These are phyloP conservation scores for Chiua sp. DNA, from an alignment of 1,284 basidiomycete genomes.

Conservation along the genomic window DNA sequence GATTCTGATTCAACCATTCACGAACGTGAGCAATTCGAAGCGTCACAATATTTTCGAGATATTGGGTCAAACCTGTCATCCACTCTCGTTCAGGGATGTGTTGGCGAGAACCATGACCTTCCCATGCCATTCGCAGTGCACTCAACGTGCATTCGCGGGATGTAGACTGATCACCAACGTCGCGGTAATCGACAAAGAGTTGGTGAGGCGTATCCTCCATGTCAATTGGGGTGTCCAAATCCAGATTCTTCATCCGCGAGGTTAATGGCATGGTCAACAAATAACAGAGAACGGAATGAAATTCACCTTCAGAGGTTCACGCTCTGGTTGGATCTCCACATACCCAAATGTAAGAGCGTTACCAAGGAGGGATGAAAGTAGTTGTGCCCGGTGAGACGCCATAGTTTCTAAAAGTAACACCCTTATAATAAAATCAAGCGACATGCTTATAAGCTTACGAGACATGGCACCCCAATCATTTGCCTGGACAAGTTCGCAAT, in stretches of 20 bases:
- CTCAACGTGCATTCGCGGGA: conserved; percentile 38
- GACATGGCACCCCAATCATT: conserved; percentile 69
- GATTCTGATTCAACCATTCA: conserved; percentile 55
- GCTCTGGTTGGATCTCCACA: conserved; percentile 49
- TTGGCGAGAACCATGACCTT: conserved; percentile 35
- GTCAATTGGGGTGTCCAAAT: conserved; percentile 48
- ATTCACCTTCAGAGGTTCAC: conserved; percentile 55
- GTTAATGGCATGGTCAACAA: no score
- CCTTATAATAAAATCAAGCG: not conserved
- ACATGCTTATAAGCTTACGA: conserved; percentile 43
- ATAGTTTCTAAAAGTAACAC: conserved; percentile 51
- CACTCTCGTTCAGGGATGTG: conserved; percentile 46
- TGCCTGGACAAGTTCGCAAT: conserved; percentile 34
- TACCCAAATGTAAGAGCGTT: conserved; percentile 54
- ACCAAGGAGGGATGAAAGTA: conserved; percentile 46
- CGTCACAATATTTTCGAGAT: conserved; percentile 46
- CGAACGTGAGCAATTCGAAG: conserved; percentile 50
- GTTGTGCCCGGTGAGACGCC: conserved; percentile 55
- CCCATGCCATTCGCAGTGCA: conserved; percentile 41
- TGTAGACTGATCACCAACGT: conserved; percentile 16
- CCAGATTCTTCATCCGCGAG: conserved; percentile 47
- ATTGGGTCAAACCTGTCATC: conserved; percentile 40
- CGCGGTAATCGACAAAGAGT: conserved; percentile 47
- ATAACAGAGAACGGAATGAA: accelerated
- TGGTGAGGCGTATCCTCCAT: conserved; percentile 38